A percentile compares a stretch with the other conserved stretches of the same genome.
Evolutionary conservation across 2,329 filamentous ascomycete species (phyloP).

Genomic region (Xylaria sp.): DNA sequence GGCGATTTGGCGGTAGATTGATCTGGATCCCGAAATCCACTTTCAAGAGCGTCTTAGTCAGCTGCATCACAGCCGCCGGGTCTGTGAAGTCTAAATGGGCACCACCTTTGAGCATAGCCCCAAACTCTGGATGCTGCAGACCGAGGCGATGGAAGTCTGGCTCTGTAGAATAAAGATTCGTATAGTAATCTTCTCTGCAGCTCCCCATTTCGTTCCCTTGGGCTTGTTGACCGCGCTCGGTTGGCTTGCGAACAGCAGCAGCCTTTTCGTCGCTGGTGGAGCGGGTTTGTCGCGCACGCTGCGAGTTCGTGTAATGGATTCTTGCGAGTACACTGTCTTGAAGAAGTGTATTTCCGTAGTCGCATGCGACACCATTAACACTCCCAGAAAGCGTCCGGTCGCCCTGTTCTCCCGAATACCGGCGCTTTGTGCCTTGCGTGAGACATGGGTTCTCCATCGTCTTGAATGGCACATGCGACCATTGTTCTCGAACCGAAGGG

Average conservation of each 20-base stretch:
- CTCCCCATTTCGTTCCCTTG: neutral
- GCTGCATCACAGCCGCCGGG: conserved; percentile 78
- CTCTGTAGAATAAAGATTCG: conserved; percentile 43
- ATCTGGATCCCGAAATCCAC: conserved; percentile 79
- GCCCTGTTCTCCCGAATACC: conserved; percentile 39
- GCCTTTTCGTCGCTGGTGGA: neutral
- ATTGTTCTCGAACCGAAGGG: neutral
- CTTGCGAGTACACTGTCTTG: neutral
- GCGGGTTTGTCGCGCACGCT: neutral
- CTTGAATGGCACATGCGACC: neutral
- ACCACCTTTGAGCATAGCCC: conserved; percentile 44
- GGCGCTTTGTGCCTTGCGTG: conserved; percentile 42
- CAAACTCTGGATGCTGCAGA: conserved; percentile 42
- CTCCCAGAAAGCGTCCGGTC: conserved; percentile 12
- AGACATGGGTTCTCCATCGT: conserved; percentile 31
- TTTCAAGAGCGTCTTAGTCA: conserved; percentile 82
- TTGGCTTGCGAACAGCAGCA: neutral
- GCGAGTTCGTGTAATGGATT: neutral
- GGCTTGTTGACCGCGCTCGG: neutral
- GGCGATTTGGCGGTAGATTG: conserved; percentile 77
- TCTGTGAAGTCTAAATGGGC: conserved; percentile 81
- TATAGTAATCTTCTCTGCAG: conserved; percentile 43
- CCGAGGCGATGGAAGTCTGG: conserved; percentile 45
- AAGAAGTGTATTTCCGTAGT: neutral
- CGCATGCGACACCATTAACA: conserved; percentile 2